phyloP scores from a whole-genome alignment of 495 filamentous ascomycete genomes.

The Thermothielavioides terrestris region DNA sequence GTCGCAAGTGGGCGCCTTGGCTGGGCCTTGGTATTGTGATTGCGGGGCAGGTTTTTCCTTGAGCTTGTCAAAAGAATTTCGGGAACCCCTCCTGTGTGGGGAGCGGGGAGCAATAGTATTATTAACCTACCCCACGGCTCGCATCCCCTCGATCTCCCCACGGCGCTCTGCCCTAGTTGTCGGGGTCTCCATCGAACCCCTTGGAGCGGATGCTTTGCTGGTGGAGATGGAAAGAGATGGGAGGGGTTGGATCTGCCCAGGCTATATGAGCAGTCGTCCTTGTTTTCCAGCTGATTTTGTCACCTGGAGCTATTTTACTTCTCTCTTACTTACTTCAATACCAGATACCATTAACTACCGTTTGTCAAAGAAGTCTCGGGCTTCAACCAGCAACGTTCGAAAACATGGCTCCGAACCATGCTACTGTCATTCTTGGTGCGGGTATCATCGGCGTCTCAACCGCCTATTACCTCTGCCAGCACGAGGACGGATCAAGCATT shows the following conservation, averaged over 20 bases:
- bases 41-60: not conserved
- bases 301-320: not conserved
- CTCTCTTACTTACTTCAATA: not conserved
- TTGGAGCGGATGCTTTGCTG: not conserved
- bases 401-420: slow-evolving; percentile 23
- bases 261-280: not conserved
- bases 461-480: slow-evolving; percentile 62
- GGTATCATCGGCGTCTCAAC: slow-evolving; percentile 76
- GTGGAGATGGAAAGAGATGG: not conserved
- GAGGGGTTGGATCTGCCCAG: not conserved
- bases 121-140: slow-evolving; percentile 6
- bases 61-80: not conserved
- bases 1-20: not conserved
- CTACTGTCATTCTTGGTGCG: slow-evolving; percentile 64
- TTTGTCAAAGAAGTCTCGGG: not conserved
- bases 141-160: not conserved
- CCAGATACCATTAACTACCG: not conserved
- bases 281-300: not conserved
- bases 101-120: slow-evolving; percentile 4
- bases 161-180: not conserved
- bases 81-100: slow-evolving; percentile 9
- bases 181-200: not conserved
- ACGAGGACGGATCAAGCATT: slow-evolving; percentile 46
- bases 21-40: not conserved
- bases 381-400: not conserved